These are phyloP conservation scores for Psilocybe subaeruginosa DNA, from an alignment of 768 basidiomycete genomes.

Conservation along the genomic window DNA sequence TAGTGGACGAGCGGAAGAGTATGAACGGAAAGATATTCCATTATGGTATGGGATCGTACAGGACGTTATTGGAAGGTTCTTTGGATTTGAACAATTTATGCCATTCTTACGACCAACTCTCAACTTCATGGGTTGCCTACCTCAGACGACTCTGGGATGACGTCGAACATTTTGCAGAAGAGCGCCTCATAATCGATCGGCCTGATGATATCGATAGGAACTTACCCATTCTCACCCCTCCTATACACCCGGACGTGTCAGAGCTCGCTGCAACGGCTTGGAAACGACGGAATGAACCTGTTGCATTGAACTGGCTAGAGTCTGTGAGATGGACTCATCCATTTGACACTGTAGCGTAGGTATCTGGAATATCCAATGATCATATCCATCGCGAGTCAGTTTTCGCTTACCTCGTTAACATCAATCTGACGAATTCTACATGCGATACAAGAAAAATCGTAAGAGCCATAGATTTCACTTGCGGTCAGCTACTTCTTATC, in stretches of 20 bases:
- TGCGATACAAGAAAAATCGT: too few species aligned
- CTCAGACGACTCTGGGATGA: background rate
- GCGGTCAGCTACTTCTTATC: too few species aligned
- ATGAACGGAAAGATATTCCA: slow-evolving; percentile 5
- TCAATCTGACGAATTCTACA: too few species aligned
- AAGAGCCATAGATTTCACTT: too few species aligned
- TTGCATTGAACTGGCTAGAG: too few species aligned
- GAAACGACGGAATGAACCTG: background rate
- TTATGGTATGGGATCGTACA: background rate
- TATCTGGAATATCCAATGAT: background rate
- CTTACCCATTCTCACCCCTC: background rate
- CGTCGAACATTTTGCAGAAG: background rate
- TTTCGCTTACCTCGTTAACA: too few species aligned
- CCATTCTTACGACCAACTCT: background rate
- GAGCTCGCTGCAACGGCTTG: background rate
- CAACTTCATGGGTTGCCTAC: background rate
- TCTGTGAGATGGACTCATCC: background rate
- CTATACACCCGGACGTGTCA: background rate
- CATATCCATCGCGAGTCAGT: background rate
- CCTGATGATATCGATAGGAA: background rate
- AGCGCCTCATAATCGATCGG: background rate
- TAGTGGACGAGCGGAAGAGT: slow-evolving; percentile 1
- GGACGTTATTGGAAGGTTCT: background rate
- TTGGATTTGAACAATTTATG: background rate
- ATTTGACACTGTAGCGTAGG: background rate